These are phyloP conservation scores for Thymus mandschuricus DNA, from an alignment of 257 asterid species.

Conservation along the genomic window DNA sequence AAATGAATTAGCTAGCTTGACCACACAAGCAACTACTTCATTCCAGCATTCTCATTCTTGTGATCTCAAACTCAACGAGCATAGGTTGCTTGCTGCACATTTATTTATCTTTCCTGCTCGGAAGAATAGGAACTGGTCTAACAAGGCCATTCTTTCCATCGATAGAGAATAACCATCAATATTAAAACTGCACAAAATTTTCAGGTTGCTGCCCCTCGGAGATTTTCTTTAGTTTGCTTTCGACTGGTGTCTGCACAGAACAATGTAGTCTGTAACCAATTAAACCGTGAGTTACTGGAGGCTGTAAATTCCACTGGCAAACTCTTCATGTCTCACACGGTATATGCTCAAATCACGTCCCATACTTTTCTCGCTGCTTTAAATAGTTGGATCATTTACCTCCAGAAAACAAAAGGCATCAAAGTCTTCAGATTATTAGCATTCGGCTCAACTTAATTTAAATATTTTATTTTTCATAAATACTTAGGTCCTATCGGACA, in stretches of 20 bases:
- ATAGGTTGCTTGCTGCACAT: neutral
- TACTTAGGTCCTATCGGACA: conserved; percentile 62
- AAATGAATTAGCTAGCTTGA: neutral
- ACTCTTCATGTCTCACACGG: conserved; percentile 90
- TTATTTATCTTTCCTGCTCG: neutral
- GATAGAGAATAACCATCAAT: neutral
- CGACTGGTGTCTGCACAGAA: conserved; percentile 52
- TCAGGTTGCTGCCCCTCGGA: conserved; percentile 79
- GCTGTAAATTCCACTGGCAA: conserved; percentile 81
- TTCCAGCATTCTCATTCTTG: neutral
- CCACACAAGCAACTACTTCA: neutral
- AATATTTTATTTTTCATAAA: neutral
- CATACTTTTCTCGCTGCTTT: too few species aligned
- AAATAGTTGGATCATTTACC: too few species aligned
- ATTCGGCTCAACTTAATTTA: neutral
- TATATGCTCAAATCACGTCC: conserved; percentile 43
- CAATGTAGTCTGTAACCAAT: conserved; percentile 49
- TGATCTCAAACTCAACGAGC: neutral
- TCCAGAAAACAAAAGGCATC: too few species aligned
- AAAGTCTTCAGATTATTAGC: neutral
- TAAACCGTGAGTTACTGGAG: conserved; percentile 73
- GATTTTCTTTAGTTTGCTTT: conserved; percentile 82
- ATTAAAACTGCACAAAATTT: conserved; percentile 11
- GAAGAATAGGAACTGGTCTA: neutral
- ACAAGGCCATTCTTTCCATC: neutral